Percentiles rank a stretch among this genome's conserved stretches.
phyloP scores from a whole-genome alignment of 1,139 yeast genomes.

The Candida mesenterica region DNA sequence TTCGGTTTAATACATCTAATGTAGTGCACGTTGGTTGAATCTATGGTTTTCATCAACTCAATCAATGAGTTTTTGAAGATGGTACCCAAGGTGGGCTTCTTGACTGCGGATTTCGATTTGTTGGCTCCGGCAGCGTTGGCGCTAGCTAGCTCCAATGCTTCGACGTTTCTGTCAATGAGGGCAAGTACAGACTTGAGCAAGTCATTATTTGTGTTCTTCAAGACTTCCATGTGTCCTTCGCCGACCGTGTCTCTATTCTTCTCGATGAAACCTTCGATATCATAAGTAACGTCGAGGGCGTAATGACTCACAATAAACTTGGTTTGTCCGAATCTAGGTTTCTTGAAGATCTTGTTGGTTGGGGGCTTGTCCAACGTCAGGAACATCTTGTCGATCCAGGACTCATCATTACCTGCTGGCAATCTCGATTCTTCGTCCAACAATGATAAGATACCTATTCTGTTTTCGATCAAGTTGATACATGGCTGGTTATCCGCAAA shows the following conservation, averaged over 20 bases:
- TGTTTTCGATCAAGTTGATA: slow-evolving; percentile 87
- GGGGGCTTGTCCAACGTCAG: slow-evolving; percentile 81
- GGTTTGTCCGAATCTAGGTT: slow-evolving; percentile 91
- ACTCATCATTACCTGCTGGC: slow-evolving; percentile 91
- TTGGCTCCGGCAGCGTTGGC: slow-evolving; percentile 32
- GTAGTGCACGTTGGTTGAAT: slow-evolving; percentile 93
- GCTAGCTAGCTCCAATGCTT: slow-evolving; percentile 49
- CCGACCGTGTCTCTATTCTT: slow-evolving; percentile 97
- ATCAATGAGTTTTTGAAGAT: slow-evolving; percentile 90
- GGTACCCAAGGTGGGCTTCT: slow-evolving; percentile 92
- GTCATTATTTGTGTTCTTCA: slow-evolving; percentile 64
- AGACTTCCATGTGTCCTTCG: slow-evolving; percentile 87
- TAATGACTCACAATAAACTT: slow-evolving; percentile 91
- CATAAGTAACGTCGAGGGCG: slow-evolving; percentile 92
- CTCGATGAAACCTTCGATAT: slow-evolving; percentile 92
- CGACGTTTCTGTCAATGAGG: slow-evolving; percentile 62
- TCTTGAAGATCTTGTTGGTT: slow-evolving; percentile 76
- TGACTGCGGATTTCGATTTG: slow-evolving; percentile 44
- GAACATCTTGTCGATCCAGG: slow-evolving; percentile 89
- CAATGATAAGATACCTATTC: slow-evolving; percentile 81
- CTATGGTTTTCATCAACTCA: slow-evolving; percentile 88
- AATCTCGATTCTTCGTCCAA: slow-evolving; percentile 94
- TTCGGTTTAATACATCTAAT: slow-evolving; percentile 98
- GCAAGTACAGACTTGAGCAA: slow-evolving; percentile 64
- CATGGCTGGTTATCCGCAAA: slow-evolving; percentile 98